Conservation (phyloP, 1,139 yeast genomes). For the Hanseniaspora gamundiae region DNA sequence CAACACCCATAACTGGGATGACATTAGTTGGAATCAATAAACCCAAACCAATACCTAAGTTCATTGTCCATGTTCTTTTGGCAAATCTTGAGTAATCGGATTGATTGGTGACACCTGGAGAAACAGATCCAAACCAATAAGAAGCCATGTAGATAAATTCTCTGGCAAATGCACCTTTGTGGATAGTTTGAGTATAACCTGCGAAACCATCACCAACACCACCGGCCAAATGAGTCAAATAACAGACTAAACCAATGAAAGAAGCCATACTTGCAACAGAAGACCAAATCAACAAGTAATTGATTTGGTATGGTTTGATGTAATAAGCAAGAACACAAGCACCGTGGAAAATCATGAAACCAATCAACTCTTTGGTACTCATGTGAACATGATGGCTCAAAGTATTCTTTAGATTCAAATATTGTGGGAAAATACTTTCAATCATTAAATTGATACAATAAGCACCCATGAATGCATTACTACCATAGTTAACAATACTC, state of each 20-base stretch:
- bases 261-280: constrained; percentile 31
- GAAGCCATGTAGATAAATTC: constrained; percentile 33
- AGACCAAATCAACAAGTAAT: constrained; percentile 27
- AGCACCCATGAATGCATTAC: constrained; percentile 33
- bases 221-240: constrained; percentile 23
- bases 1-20: constrained; percentile 32
- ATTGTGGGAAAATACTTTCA: constrained; percentile 27
- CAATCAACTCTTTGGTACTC: constrained; percentile 30
- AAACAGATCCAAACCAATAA: constrained; percentile 35
- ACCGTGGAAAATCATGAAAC: constrained; percentile 33
- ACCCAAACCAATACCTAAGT: constrained; percentile 28
- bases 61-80: constrained; percentile 24
- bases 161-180: constrained; percentile 28
- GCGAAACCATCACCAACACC: constrained; percentile 32
- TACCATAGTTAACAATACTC: constrained; percentile 32
- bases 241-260: constrained; percentile 32
- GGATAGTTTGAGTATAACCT: constrained; percentile 18
- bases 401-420: constrained; percentile 26
- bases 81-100: constrained; percentile 32
- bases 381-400: constrained; percentile 27
- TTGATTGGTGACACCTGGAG: constrained; percentile 28
- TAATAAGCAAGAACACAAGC: constrained; percentile 28
- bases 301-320: constrained; percentile 29
- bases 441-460: constrained; percentile 27
- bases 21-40: constrained; percentile 30